Evolutionary conservation across 169 alveolate genomes (phyloP), one percentile per base, ranked within the genome.

Genomic region (Plasmodium gallinaceum): DNA sequence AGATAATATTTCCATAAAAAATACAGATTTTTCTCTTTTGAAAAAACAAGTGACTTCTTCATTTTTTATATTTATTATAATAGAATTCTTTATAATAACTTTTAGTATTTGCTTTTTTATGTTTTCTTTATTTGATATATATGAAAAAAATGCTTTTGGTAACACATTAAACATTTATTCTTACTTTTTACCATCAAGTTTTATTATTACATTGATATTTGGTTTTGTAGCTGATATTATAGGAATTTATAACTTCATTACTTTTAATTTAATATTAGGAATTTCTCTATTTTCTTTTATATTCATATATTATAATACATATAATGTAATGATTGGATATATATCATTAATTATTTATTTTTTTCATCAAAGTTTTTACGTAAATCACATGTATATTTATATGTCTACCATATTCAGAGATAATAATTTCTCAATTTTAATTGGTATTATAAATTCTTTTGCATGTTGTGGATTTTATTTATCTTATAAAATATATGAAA

Each of bases 331-430:
- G 2, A 37, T 70, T 57, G 91, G 86, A 4, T 69, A 69, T 62
- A 20, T 58, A 12, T 66, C 91, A 0, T 68, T 83, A 69, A 42
- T 83, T 16, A 24, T 83, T 12, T 83, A 69, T 83, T 66, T 83
- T 57, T 70, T 83, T 57, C 91, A 83, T 61, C 85, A 70, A 45
- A 83, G 91, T 68, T 66, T 83, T 83, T 83, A 51, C 69, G 91
- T 74, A 20, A 83, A 83, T 72, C 91, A 83, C 26, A 83, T 83
- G 91, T 83, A 83, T 22, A 83, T 83, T 85, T 83, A 69, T 20
- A 83, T 83, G 91, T 83, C 91, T 14, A 83, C 91, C 7, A 69
- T 83, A n/a, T 83, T 83, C 57, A 22, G 32, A 20, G 86, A 83
- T 16, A 39, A 83, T 7, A 83, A 83, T 83, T 83, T 83, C 42